Evolutionary conservation across 2,329 filamentous ascomycete genomes (phyloP).

Genomic region (Neophaeococcomyces aloes): DNA sequence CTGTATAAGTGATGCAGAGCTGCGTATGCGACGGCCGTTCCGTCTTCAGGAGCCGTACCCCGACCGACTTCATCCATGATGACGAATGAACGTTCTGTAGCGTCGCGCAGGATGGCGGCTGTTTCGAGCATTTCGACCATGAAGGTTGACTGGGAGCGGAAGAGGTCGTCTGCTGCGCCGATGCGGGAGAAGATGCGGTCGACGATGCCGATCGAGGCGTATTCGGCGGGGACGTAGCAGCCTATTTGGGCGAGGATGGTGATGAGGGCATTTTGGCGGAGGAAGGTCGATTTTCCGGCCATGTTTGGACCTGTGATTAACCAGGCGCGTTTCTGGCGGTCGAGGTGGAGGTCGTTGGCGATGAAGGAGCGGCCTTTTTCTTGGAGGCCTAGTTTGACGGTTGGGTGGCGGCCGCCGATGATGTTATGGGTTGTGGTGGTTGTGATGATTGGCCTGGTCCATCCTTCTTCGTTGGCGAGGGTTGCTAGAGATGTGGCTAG

Average conservation of each 20-base stretch:
- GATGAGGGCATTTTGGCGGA: conserved; percentile 90
- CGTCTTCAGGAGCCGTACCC: conserved; percentile 88
- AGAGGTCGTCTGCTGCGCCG: conserved; percentile 91
- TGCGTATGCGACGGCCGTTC: conserved; percentile 79
- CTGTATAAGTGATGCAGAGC: conserved; percentile 73
- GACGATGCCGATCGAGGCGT: conserved; percentile 80
- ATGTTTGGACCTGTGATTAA: conserved; percentile 83
- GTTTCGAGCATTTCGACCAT: conserved; percentile 99
- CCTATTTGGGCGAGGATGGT: conserved; percentile 88
- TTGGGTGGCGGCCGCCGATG: conserved; percentile 78
- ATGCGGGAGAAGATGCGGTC: conserved; percentile 92
- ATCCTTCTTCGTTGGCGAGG: conserved; percentile 62
- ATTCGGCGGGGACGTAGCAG: conserved; percentile 80
- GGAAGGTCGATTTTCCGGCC: conserved; percentile 92
- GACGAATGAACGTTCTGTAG: conserved; percentile 75
- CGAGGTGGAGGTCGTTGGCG: conserved; percentile 74
- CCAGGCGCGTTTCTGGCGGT: conserved; percentile 60
- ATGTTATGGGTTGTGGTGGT: conserved; percentile 59
- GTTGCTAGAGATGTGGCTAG: conserved; percentile 76
- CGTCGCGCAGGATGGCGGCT: conserved; percentile 73
- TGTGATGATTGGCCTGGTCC: conserved; percentile 64
- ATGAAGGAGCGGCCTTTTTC: conserved; percentile 74
- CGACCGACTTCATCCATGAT: conserved; percentile 98
- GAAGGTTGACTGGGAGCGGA: conserved; percentile 88
- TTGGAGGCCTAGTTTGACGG: conserved; percentile 72